Percentiles rank a stretch among this genome's conserved stretches.
These are phyloP conservation scores for Gastrodia elata DNA, from an alignment of 106 monocot genomes.

Conservation along the genomic window DNA sequence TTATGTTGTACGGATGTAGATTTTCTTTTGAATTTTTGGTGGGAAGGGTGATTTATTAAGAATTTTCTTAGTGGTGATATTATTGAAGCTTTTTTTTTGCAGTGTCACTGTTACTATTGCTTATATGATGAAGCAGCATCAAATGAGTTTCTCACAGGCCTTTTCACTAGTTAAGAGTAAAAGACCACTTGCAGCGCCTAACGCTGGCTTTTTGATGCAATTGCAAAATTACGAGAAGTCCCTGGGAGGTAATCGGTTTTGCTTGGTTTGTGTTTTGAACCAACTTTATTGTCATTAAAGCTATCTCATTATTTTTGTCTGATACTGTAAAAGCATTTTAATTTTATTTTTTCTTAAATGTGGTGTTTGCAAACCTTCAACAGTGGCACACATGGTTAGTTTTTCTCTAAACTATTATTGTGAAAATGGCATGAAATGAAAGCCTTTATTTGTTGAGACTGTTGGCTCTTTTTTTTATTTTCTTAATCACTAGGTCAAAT, in stretches of 20 bases:
- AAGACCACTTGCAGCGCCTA: conserved; percentile 57
- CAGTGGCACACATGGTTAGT: too few species aligned
- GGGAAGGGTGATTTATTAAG: conserved; percentile 2
- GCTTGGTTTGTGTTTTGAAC: neutral
- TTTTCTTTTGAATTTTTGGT: neutral
- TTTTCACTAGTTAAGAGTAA: conserved; percentile 60
- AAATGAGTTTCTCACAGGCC: conserved; percentile 48
- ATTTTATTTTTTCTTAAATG: too few species aligned
- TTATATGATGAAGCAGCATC: conserved; percentile 85
- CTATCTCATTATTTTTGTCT: too few species aligned
- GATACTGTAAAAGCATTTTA: too few species aligned
- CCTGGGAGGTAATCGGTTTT: conserved; percentile 26
- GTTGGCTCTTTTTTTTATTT: too few species aligned
- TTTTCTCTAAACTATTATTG: too few species aligned
- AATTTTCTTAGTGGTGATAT: neutral
- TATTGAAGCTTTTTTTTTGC: conserved; percentile 14
- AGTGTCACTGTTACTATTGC: conserved; percentile 80
- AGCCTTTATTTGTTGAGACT: too few species aligned
- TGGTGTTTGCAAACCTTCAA: too few species aligned
- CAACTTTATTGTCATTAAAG: too few species aligned
- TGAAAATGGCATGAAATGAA: too few species aligned
- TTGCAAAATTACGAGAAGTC: conserved; percentile 54
- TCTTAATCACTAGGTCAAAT: too few species aligned
- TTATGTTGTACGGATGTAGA: neutral
- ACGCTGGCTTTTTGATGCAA: conserved; percentile 66